A percentile compares a stretch with the other conserved stretches of the same genome.
Conservation (phyloP, 2,329 filamentous ascomycete species). For the Ceratocystis harringtonii region DNA sequence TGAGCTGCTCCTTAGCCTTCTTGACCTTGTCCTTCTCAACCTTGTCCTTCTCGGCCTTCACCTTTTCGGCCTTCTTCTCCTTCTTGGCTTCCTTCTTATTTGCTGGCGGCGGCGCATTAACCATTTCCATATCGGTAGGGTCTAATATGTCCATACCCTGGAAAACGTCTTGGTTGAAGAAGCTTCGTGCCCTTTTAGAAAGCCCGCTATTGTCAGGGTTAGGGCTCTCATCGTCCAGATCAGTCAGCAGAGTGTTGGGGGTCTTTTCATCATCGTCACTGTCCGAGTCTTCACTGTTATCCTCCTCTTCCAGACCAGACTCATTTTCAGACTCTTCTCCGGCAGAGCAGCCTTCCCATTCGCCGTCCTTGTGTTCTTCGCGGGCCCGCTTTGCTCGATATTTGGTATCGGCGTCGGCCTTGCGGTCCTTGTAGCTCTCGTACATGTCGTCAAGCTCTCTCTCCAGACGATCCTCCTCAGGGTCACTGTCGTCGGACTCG, state of each 20-base stretch:
- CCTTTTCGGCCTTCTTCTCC: constrained; percentile 20
- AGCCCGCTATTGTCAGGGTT: constrained; percentile 28
- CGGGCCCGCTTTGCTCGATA: constrained; percentile 79
- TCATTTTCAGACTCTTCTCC: constrained; percentile 48
- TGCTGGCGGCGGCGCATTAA: constrained; percentile 22
- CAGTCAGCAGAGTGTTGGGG: constrained; percentile 24
- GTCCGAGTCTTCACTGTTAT: constrained; percentile 21
- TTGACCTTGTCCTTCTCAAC: constrained; percentile 17
- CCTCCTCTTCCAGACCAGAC: constrained; percentile 41
- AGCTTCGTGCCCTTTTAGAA: constrained; percentile 72
- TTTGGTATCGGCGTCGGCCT: constrained; percentile 69
- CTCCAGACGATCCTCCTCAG: constrained; percentile 70
- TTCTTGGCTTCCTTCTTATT: constrained; percentile 22
- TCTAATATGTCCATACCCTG: constrained; percentile 47
- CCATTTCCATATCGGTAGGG: constrained; percentile 28
- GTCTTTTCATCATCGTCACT: constrained; percentile 25
- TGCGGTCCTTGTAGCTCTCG: constrained; percentile 65
- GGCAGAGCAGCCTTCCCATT: constrained; percentile 80
- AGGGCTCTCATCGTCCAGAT: constrained; percentile 30
- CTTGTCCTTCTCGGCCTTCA: constrained; percentile 24
- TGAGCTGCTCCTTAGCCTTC: not conserved
- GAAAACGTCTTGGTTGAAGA: constrained; percentile 94
- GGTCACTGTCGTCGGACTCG: constrained; percentile 51
- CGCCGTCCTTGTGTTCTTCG: constrained; percentile 65
- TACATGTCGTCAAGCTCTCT: constrained; percentile 78